Evolutionary conservation across 2,329 filamentous ascomycete species (phyloP).

Genomic region (Fusarium subtropicale): DNA sequence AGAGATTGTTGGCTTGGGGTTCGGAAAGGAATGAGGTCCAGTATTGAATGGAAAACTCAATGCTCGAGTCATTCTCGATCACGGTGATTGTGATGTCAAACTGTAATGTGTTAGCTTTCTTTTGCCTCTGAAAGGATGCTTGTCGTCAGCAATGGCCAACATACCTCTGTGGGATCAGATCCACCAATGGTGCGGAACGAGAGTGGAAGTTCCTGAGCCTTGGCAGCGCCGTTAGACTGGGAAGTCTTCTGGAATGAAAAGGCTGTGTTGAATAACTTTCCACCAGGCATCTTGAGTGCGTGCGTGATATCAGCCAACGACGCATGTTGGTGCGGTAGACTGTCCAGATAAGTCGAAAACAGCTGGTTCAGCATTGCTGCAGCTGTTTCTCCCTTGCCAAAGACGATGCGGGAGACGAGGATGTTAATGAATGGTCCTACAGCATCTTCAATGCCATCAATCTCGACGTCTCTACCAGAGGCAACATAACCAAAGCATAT

Average conservation of each 20-base stretch:
- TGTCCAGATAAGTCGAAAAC: constrained; percentile 3
- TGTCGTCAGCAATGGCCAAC: background rate
- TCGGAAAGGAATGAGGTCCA: constrained; percentile 6
- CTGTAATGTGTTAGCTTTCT: background rate
- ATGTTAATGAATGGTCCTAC: constrained; percentile 20
- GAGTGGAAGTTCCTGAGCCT: background rate
- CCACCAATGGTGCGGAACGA: background rate
- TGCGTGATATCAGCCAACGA: constrained; percentile 13
- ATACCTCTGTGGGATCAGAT: constrained; percentile 5
- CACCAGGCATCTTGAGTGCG: background rate
- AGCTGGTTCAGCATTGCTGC: background rate
- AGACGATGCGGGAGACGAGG: background rate
- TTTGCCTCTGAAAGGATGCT: background rate
- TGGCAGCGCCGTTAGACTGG: background rate
- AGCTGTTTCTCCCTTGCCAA: background rate
- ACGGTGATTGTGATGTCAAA: background rate
- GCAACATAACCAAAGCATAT: constrained; percentile 15
- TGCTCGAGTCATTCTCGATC: background rate
- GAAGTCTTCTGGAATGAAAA: background rate
- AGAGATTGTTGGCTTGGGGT: background rate
- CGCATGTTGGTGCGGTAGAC: constrained; percentile 16
- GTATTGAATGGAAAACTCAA: background rate
- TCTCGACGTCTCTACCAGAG: constrained; percentile 3
- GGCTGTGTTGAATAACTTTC: background rate
- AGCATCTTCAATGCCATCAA: constrained; percentile 1